Percentiles rank a stretch among this genome's conserved stretches.
Conservation (phyloP, 2,329 filamentous ascomycete species). For the Monosporascus sp. region DNA sequence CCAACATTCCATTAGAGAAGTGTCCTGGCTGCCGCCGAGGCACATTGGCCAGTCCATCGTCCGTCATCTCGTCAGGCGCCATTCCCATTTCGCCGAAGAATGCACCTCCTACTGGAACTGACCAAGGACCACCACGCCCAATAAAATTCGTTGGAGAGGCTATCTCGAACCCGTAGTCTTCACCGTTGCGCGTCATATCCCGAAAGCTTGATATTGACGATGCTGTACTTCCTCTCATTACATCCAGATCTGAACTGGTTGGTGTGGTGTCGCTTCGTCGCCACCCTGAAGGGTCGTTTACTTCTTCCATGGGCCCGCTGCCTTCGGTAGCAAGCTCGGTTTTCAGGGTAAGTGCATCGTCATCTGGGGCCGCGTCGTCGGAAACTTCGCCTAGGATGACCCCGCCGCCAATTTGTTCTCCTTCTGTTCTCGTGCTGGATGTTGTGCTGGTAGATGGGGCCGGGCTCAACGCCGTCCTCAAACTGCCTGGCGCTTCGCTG, state of each 20-base stretch:
- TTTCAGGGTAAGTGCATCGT: not conserved
- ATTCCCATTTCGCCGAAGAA: not conserved
- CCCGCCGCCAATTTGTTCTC: not conserved
- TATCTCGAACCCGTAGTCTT: not conserved
- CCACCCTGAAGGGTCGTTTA: not conserved
- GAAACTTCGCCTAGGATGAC: not conserved
- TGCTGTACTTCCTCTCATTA: not conserved
- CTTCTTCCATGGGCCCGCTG: not conserved
- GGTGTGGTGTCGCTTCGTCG: not conserved
- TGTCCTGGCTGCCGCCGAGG: not conserved
- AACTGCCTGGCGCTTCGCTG: constrained; percentile 31
- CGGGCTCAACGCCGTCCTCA: constrained; percentile 29
- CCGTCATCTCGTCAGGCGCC: not conserved
- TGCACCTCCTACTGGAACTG: not conserved
- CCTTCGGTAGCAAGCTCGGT: not conserved
- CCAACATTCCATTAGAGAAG: not conserved
- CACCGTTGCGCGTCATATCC: not conserved
- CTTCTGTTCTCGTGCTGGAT: constrained; percentile 1
- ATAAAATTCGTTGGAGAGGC: not conserved
- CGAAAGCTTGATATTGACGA: not conserved
- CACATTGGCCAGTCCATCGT: not conserved
- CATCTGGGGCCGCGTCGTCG: not conserved
- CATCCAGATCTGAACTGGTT: not conserved
- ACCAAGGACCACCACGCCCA: not conserved
- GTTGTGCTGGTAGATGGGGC: constrained; percentile 11